These are phyloP conservation scores for Hydnum rufescens DNA, from an alignment of 768 basidiomycete genomes.

Conservation along the genomic window DNA sequence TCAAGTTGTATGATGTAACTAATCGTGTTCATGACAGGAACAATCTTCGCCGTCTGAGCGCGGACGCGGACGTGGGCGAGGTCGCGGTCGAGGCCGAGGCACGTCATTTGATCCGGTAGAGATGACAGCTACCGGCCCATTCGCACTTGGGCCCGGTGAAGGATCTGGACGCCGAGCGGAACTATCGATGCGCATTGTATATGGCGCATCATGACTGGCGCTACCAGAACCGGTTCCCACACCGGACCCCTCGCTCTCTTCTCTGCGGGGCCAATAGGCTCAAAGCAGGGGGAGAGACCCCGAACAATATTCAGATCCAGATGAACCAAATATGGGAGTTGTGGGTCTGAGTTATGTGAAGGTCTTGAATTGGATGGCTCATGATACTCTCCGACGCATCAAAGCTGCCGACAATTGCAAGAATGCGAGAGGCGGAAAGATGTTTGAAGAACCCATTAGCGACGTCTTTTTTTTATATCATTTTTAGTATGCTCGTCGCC, in stretches of 20 bases:
- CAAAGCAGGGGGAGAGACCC: slow-evolving; percentile 17
- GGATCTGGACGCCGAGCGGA: background rate
- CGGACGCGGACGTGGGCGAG: background rate
- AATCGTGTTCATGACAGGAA: too few species aligned
- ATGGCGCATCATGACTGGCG: background rate
- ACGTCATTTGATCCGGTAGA: background rate
- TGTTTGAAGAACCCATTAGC: slow-evolving; percentile 20
- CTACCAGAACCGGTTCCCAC: background rate
- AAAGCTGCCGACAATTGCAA: too few species aligned
- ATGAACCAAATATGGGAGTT: slow-evolving; percentile 74
- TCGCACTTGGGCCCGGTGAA: slow-evolving; percentile 64
- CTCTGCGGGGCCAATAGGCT: background rate
- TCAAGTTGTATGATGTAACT: too few species aligned
- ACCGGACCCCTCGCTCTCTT: background rate
- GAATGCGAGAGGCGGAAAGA: slow-evolving; percentile 20
- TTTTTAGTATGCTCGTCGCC: background rate
- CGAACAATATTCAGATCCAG: slow-evolving; percentile 69
- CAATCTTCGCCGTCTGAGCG: background rate
- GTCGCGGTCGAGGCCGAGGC: background rate
- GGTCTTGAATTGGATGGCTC: slow-evolving; percentile 78
- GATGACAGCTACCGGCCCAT: slow-evolving; percentile 75
- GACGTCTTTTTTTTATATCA: slow-evolving; percentile 20
- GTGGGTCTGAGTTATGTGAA: slow-evolving; percentile 62
- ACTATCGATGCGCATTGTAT: background rate
- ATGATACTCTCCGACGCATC: slow-evolving; percentile 45